Evolutionary conservation across 306 rosid species (phyloP).

Genomic region (Glycine tomentella): DNA sequence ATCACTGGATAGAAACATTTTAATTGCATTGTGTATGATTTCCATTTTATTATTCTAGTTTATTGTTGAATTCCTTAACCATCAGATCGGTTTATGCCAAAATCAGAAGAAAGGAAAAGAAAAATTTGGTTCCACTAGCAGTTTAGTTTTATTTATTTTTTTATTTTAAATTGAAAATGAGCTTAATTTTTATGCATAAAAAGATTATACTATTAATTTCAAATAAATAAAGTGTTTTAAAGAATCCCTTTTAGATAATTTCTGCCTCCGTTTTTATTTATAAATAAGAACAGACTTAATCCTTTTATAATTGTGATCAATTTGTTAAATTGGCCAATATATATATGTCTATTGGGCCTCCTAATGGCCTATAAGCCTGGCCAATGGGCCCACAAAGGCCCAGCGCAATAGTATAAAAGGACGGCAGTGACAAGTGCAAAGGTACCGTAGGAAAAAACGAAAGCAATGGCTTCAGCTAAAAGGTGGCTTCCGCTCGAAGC

Average conservation of each 20-base stretch:
- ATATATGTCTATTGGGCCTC: too few species aligned
- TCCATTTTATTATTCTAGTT: not conserved
- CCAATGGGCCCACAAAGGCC: not conserved
- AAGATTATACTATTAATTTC: too few species aligned
- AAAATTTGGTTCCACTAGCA: not conserved
- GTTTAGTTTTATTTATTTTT: not conserved
- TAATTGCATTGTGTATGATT: not conserved
- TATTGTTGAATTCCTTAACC: not conserved
- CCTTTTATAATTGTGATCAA: not conserved
- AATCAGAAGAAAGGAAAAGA: not conserved
- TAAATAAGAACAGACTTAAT: too few species aligned
- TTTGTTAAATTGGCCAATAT: not conserved
- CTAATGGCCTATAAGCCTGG: too few species aligned
- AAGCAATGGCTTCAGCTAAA: conserved; percentile 45
- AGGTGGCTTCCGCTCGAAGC: conserved; percentile 99
- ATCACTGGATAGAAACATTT: not conserved
- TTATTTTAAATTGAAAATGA: not conserved
- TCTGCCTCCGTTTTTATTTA: too few species aligned
- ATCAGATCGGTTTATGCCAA: not conserved
- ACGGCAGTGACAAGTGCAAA: not conserved
- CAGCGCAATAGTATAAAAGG: not conserved
- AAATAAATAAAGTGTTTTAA: too few species aligned
- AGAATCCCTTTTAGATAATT: too few species aligned
- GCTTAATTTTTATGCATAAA: too few species aligned
- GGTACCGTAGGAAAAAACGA: not conserved